phyloP scores from a whole-genome alignment of 2,329 filamentous ascomycete genomes.

The Hortaea werneckii region DNA sequence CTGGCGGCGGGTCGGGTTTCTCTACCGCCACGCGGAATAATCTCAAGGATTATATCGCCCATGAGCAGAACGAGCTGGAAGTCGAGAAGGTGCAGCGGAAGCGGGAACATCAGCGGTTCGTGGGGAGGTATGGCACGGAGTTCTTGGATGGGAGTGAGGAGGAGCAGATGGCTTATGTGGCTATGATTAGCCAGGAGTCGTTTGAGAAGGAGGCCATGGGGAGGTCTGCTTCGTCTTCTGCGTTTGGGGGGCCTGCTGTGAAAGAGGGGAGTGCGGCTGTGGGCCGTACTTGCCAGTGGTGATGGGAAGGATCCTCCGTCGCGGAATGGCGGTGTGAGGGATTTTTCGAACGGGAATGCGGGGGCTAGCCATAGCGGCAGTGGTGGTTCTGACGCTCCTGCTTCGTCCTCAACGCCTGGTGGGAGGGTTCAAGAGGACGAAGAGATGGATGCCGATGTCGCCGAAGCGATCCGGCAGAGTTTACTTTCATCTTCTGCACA shows the following conservation, averaged over 20 bases:
- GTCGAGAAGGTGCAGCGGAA: slow-evolving; percentile 57
- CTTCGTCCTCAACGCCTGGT: slow-evolving; percentile 12
- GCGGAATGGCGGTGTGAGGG: no score
- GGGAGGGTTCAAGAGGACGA: slow-evolving; percentile 32
- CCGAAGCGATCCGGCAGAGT: slow-evolving; percentile 51
- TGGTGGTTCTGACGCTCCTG: slow-evolving; percentile 19
- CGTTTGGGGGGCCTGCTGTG: no score
- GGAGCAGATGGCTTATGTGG: slow-evolving; percentile 53
- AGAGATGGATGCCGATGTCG: slow-evolving; percentile 48
- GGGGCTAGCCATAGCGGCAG: slow-evolving; percentile 26
- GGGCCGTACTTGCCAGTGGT: no score
- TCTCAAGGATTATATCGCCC: slow-evolving; percentile 71
- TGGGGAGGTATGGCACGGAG: slow-evolving; percentile 74
- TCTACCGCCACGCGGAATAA: slow-evolving; percentile 56
- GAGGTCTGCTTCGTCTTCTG: slow-evolving; percentile 33
- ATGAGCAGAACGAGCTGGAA: slow-evolving; percentile 73
- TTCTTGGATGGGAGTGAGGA: slow-evolving; percentile 53
- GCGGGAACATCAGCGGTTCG: slow-evolving; percentile 60
- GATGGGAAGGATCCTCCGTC: no score
- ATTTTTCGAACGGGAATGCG: slow-evolving; percentile 8
- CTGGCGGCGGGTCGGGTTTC: slow-evolving; percentile 43
- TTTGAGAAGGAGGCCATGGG: slow-evolving; percentile 41
- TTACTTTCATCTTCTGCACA: slow-evolving; percentile 20
- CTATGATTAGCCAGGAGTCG: slow-evolving; percentile 51
- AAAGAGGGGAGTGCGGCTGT: no score